Base-by-base conservation (phyloP, 805 yeast genomes). In the Starmerella floris region DNA sequence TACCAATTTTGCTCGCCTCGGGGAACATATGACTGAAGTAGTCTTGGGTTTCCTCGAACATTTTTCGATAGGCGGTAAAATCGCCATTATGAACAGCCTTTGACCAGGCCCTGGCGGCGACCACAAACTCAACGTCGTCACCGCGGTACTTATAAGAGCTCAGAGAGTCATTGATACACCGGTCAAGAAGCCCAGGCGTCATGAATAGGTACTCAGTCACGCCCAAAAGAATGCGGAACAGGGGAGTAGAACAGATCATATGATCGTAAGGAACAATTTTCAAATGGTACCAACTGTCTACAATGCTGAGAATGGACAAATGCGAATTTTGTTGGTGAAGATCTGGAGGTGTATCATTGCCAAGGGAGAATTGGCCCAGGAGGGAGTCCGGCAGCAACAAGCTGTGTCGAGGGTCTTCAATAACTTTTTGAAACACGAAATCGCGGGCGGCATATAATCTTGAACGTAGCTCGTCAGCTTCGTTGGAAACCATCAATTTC, bases 181-280 rank as follows among this genome's bases (percentile, higher is more conserved):
- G 76, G 35, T 85, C 95, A n/a, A 91, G 63, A 30, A 88, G 61
- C 1, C 79, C 81, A 0, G 91, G 88, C 0, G 85, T 74, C 55
- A 94, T 76, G 59, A 88, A 91, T 26, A 91, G 64, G 59, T 84
- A 88, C 58, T 91, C 96, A 0, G 94, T 75, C 21, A 91, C 96
- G 35, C 97, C 97, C 32, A 91, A 68, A 62, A 91, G 84, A 32
- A 91, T 84, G 58, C 97, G 72, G 58, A 88, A 91, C 25, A 81
- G 51, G 11, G 98, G 98, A 0, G 98, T 91, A 1, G 95, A 83
- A 58, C 97, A 88, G 45, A 88, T 87, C 63, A 88, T 87, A 62
- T 91, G 98, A 59, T 88, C 95, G 57, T 91, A 88, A 4, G 98
- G 98, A 28, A 81, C 79, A 33, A 91, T 84, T 1, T 79, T 80